Conservation (phyloP, 306 rosid genomes). For the Canavalia gladiata region DNA sequence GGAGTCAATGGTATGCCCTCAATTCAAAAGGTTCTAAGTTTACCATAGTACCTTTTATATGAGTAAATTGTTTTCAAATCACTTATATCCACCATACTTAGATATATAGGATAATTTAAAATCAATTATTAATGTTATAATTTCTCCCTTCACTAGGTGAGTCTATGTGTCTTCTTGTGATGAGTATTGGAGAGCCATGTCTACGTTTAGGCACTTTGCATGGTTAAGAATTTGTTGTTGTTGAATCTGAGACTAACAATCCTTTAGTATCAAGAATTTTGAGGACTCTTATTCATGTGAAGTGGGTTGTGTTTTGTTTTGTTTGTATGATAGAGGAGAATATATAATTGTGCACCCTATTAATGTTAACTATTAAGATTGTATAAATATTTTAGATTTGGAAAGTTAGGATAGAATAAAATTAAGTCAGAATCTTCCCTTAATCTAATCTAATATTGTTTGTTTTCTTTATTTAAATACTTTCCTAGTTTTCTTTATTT, state of each 20-base stretch:
- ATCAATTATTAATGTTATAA: conserved; percentile 52
- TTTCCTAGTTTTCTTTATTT: too few relatives aligned
- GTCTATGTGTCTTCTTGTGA: conserved; percentile 53
- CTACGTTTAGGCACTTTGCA: conserved; percentile 52
- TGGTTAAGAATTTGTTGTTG: conserved; percentile 60
- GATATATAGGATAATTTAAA: conserved; percentile 51
- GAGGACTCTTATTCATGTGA: conserved; percentile 41
- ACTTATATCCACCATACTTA: conserved; percentile 33
- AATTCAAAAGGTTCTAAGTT: conserved; percentile 51
- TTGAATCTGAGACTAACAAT: conserved; percentile 54
- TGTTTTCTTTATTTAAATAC: too few relatives aligned
- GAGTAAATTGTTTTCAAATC: conserved; percentile 49
- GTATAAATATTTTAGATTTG: too few relatives aligned
- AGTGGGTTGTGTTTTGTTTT: conserved; percentile 47
- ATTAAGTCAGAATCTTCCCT: too few relatives aligned
- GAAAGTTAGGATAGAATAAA: too few relatives aligned
- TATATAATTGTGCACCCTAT: background rate
- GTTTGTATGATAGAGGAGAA: conserved; percentile 11
- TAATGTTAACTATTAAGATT: too few relatives aligned
- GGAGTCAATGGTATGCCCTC: conserved; percentile 72
- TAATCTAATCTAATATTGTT: too few relatives aligned
- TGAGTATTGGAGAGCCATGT: conserved; percentile 63
- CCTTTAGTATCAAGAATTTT: conserved; percentile 47
- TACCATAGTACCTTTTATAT: conserved; percentile 38
- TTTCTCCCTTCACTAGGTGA: conserved; percentile 67